phyloP scores from a whole-genome alignment of 257 asterid species.

The Nicotiana attenuata region DNA sequence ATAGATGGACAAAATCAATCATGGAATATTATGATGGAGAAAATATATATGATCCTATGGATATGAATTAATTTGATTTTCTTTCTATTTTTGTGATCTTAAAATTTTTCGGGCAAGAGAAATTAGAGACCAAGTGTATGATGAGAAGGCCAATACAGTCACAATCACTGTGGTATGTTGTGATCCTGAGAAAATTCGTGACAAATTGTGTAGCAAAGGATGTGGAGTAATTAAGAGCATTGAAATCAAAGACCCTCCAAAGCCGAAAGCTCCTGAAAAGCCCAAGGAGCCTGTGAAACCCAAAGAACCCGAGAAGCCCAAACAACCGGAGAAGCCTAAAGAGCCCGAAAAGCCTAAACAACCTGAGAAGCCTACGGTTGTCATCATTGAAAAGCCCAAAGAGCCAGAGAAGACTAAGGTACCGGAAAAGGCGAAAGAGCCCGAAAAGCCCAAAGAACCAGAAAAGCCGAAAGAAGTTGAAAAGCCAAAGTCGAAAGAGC shows the following conservation, averaged over 20 bases:
- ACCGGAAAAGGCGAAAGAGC: too few species aligned
- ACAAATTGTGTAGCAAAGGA: slow-evolving; percentile 54
- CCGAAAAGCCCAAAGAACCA: too few species aligned
- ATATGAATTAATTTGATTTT: slow-evolving; percentile 9
- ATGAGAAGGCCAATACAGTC: slow-evolving; percentile 59
- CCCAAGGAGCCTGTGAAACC: neutral
- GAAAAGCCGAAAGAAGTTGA: too few species aligned
- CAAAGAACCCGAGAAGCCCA: too few species aligned
- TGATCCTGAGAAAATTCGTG: slow-evolving; percentile 69
- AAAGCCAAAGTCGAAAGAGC: slow-evolving; percentile 12
- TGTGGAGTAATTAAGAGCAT: slow-evolving; percentile 52
- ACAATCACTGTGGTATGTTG: slow-evolving; percentile 64
- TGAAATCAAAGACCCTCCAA: slow-evolving; percentile 36
- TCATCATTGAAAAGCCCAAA: too few species aligned
- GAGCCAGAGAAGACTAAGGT: too few species aligned
- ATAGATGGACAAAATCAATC: too few species aligned
- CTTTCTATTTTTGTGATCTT: neutral
- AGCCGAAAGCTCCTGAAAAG: slow-evolving; percentile 17
- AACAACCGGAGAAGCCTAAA: too few species aligned
- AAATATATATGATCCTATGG: neutral
- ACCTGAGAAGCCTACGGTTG: too few species aligned
- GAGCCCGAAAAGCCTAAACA: too few species aligned
- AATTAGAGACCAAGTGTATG: slow-evolving; percentile 61
- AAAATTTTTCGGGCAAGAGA: slow-evolving; percentile 37
- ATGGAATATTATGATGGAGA: neutral